Conservation (phyloP, 441 rosid genomes). For the Jatropha multifida region DNA sequence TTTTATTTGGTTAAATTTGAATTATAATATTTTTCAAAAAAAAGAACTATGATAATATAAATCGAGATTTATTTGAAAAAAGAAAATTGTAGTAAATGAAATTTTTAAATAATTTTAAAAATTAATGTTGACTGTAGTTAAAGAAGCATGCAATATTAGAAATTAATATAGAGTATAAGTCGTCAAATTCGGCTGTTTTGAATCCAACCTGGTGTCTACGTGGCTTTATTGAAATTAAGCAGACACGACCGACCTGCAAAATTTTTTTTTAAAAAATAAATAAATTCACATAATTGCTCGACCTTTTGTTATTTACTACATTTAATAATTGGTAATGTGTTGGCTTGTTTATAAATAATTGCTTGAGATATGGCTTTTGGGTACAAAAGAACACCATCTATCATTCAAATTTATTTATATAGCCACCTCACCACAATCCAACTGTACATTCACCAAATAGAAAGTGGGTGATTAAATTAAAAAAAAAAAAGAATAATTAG, state of each 20-base stretch:
- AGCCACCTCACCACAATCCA: not conserved
- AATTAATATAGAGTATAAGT: no score
- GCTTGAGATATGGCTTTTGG: conserved; percentile 1
- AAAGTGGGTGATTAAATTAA: no score
- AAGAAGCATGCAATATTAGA: no score
- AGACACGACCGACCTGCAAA: not conserved
- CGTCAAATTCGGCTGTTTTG: not conserved
- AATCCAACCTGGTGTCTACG: not conserved
- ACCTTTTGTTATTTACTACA: not conserved
- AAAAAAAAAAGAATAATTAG: no score
- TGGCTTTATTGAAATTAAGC: not conserved
- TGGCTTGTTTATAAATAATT: conserved; percentile 8
- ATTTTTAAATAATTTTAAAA: no score
- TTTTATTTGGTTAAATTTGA: no score
- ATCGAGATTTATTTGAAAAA: no score
- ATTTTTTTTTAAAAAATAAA: not conserved
- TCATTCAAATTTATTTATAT: not conserved
- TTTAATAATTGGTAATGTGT: conserved; percentile 1
- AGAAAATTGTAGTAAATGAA: no score
- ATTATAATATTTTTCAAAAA: no score
- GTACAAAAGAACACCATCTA: not conserved
- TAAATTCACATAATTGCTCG: not conserved
- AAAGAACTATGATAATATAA: no score
- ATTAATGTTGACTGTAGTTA: no score
- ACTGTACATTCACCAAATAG: not conserved